Evolutionary conservation across 306 rosid species (phyloP), one percentile per base, ranked within the genome.

Genomic region (Ziziphus jujuba): DNA sequence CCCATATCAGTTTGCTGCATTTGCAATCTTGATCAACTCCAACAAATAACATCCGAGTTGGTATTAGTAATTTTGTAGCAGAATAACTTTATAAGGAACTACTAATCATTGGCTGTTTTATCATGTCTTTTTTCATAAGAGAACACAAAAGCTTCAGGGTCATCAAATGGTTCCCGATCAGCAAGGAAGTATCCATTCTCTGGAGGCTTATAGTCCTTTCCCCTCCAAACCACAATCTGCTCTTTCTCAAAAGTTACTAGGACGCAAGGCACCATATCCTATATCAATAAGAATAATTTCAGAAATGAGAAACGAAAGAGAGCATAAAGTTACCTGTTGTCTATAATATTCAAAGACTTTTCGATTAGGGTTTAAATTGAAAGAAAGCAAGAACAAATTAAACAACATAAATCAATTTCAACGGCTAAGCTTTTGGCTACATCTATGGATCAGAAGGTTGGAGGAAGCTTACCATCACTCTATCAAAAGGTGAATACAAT

Each of bases 241-340:
- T 88, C 91, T 60, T 88, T 93, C 7, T 90, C 97, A 77, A 93
- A 93, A 5, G 95, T 88, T 66, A 93, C 96, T 79, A 80, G 87
- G 49, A 93, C 73, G 71, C 98, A 88, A 52, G 97, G 98, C 73
- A 90, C 91, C 47, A 93, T 69, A 67, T 90, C 98, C 97, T 93
- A 88, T 79, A 52, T 66, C 34, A 64, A 17, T 4, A 2, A 40
- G 58, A 23, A 44, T 28, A 11, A 17, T 45, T 38, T 63, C 6
- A 1, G 9, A 56, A 48, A 34, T 1, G 24, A 35, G 22, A 5
- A 2, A n/a, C 5, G 65, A 64, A 34, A 48, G 58, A 49, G 12
- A 53, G 6, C 14, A 50, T 50, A 50, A 50, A 50, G 55, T 4
- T 50, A 17, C 44, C 44, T 7, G 44, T 38, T 38, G 44, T 38